These are phyloP conservation scores for Yarrowia galli DNA, from an alignment of 1,139 yeast genomes.

Conservation along the genomic window DNA sequence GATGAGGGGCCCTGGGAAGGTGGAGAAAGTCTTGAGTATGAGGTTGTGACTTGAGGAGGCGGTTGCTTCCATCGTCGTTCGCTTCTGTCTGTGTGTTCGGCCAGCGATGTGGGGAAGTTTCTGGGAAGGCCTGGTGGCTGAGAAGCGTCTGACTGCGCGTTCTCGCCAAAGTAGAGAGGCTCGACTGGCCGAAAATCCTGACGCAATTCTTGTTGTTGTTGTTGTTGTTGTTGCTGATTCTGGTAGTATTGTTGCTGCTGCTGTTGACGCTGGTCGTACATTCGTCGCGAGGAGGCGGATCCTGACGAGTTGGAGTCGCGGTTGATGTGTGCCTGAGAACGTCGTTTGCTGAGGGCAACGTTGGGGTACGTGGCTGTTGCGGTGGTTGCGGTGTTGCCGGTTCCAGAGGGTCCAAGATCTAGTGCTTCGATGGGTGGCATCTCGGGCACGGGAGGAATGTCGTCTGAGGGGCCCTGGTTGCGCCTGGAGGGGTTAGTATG, in stretches of 20 bases:
- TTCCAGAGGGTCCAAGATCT: neutral
- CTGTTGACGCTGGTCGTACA: constrained; percentile 17
- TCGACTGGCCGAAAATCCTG: constrained; percentile 9
- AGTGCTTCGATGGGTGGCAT: constrained; percentile 35
- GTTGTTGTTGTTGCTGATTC: neutral
- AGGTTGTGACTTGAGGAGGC: constrained; percentile 16
- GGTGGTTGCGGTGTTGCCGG: constrained; percentile 25
- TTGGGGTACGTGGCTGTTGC: constrained; percentile 12
- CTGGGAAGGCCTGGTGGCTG: neutral
- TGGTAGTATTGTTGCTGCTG: constrained; percentile 7
- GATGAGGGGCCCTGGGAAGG: constrained; percentile 9
- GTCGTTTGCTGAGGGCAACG: constrained; percentile 28
- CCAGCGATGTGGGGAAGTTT: constrained; percentile 21
- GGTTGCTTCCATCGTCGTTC: constrained; percentile 28
- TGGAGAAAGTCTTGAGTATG: constrained; percentile 10
- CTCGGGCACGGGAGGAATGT: constrained; percentile 29
- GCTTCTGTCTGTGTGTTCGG: constrained; percentile 24
- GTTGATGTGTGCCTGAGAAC: constrained; percentile 27
- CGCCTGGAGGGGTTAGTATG: constrained; percentile 37
- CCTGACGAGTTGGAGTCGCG: constrained; percentile 15
- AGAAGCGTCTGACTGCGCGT: neutral
- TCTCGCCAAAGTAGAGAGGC: constrained; percentile 15
- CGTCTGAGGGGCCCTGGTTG: constrained; percentile 26
- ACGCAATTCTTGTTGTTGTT: neutral
- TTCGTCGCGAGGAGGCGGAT: constrained; percentile 16